These are phyloP conservation scores for Colletotrichum musicola DNA, from an alignment of 2,329 filamentous ascomycete genomes.

Conservation along the genomic window DNA sequence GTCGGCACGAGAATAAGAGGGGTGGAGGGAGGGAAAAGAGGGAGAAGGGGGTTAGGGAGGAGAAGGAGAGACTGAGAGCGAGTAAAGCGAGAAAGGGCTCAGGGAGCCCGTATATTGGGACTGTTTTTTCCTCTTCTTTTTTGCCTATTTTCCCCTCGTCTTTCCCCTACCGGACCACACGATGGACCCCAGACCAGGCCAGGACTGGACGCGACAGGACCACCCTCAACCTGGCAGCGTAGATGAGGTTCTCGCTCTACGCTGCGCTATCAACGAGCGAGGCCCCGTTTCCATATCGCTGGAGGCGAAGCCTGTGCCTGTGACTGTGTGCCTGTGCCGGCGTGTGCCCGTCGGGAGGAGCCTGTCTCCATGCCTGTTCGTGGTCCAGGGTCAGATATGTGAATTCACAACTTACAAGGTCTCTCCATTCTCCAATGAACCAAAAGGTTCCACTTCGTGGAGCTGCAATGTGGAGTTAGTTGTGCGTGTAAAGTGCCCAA, in stretches of 20 bases:
- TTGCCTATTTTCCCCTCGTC: conserved; percentile 12
- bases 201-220: conserved; percentile 17
- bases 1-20: conserved; percentile 29
- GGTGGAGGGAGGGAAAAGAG: conserved; percentile 26
- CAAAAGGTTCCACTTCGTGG: conserved; percentile 7
- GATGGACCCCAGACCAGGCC: conserved; percentile 17
- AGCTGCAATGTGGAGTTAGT: not conserved
- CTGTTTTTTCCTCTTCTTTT: conserved; percentile 11
- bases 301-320: conserved; percentile 1
- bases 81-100: too few relatives aligned
- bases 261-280: not conserved
- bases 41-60: conserved; percentile 29
- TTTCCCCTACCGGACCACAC: conserved; percentile 8
- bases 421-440: conserved; percentile 3
- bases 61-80: conserved; percentile 12
- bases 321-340: conserved; percentile 1
- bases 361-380: conserved; percentile 30
- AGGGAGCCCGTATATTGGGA: conserved; percentile 4
- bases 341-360: conserved; percentile 18
- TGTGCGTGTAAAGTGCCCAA: conserved; percentile 13
- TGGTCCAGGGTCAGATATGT: not conserved
- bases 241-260: conserved; percentile 13
- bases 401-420: too few relatives aligned
- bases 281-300: not conserved
- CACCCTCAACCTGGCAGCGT: not conserved